Evolutionary conservation across 2,329 filamentous ascomycete genomes (phyloP), one percentile per base, ranked within the genome.

Genomic region (Sporothrix brasiliensis): DNA sequence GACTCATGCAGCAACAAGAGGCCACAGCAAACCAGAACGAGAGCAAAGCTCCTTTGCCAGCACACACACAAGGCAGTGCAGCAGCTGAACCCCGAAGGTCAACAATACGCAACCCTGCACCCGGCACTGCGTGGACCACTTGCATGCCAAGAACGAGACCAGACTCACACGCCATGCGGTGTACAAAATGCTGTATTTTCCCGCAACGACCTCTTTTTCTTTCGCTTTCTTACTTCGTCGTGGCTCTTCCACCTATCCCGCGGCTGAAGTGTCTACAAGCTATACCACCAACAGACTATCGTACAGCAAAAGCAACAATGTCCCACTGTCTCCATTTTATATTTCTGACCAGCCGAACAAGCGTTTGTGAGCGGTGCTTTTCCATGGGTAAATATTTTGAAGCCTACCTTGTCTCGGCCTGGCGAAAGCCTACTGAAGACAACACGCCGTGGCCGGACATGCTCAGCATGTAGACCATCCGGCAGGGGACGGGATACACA

Each of bases 31-130:
- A 44, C 30, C 27, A 60, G 53, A 41, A n/a, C 41, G 13, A 44
- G 27, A n/a, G 44, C 44, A 49, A 63, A 39, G n/a, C 44, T 63
- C 52, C 34, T 60, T 56, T 52, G 53, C 60, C 61, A 65, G 61
- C 61, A 65, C 61, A 65, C 44, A 50, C 44, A n/a, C 16, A 47
- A 67, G 58, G 53, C 66, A 27, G 69, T 70, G 61, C 63, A 16
- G 66, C 61, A 58, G 61, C 61, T 67, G 61, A 70, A 67, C 39
- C 39, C 68, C 68, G 58, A 69, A 53, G 34, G 49, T 56, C 21
- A 11, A 53, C 39, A 34, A 30, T 19, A 63, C 44, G 24, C 54
- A 41, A 50, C 44, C 44, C 61, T 65, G 61, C 41, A 30, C 21
- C 27, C 61, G 61, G 61, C 61, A 65, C 61, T 65, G 50, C 44